Evolutionary conservation across 495 filamentous ascomycete genomes (phyloP), one percentile per base, ranked within the genome.

Genomic region (Hypomontagnella submonticulosa): DNA sequence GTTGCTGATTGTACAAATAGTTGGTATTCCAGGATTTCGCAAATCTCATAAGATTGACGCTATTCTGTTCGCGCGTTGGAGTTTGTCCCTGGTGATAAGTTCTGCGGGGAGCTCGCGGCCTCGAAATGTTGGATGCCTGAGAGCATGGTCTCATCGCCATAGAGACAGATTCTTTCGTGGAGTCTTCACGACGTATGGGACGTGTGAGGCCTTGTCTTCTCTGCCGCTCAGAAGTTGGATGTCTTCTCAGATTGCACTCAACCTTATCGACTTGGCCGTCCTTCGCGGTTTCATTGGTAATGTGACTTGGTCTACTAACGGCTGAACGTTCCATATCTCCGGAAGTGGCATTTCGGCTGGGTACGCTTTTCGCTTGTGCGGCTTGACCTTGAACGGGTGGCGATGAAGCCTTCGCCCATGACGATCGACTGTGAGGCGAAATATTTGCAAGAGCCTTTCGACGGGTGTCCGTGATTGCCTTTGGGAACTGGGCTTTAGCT

Each of bases 91-190:
- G 50, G 1, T n/a, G 20, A 4, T 20, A 23, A 10, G 4, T 18
- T 44, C 37, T 42, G 10, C 4, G 13, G 11, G 58, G 69, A 12
- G 44, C 65, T 32, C 71, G 62, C 12, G 11, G 43, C 20, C 61
- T 72, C 0, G 71, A 68, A 44, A 63, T 59, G 19, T 70, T 74
- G 0, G 71, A 74, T n/a, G 57, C 48, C 36, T 60, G 62, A 30
- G 71, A 74, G 20, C 52, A 38, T 11, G 67, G 37, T 13, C 67
- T 62, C 5, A n/a, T 62, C 5, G 12, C n/a, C 13, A 30, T 32
- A 15, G 43, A 13, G 15, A 47, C 4, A 6, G 4, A 10, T 27
- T 57, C 55, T n/a, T 36, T 32, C 15, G 38, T 40, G 5, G 23
- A 13, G 1, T 4, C 4, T 16, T 49, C 27, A 19, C 6, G 7